Evolutionary conservation across 2,329 filamentous ascomycete genomes (phyloP), one percentile per base, ranked within the genome.

Genomic region (Ophiocordyceps camponoti-rufipedis): DNA sequence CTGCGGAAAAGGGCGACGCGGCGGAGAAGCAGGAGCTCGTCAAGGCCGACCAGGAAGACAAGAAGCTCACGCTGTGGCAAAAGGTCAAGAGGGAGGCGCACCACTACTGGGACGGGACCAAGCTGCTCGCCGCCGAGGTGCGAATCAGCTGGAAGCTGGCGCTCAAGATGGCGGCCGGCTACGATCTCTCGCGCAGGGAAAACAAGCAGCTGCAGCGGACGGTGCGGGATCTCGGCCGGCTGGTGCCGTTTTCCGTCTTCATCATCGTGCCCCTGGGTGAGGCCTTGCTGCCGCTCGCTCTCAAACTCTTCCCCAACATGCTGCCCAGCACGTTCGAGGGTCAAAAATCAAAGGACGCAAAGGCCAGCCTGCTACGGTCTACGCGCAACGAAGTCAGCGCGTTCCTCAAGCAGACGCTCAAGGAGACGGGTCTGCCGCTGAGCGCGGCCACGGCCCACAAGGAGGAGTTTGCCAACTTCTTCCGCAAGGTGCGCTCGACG

Each of bases 91-190:
- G 93, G 62, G 91, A 98, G 64, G 73, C 72, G 13, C 78, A 81
- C 50, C 91, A 98, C 63, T 98, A 98, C 68, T 96, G 91, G 89
- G 91, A 98, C 64, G 91, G 91, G 48, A 96, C 87, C 28, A 98
- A 98, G 66, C 71, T 98, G 56, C 70, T 98, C 53, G 88, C 82
- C 19, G 84, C 86, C 2, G 91, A 98, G 66, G 80, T 96, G 59
- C 85, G 71, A 64, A 98, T 98, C 61, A 96, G 89, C 62, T 85
- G 83, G 49, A 82, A 82, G 50, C 68, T 98, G 52, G 91, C 88
- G 6, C 64, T 95, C 62, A 96, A 95, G 70, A 98, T 98, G 91
- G 87, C 88, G 13, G 88, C 85, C 48, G 91, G 91, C 8, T 98
- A 98, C 66, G 91, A 98, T 64, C 77, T 98, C 51, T 95, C 85